Evolutionary conservation across 306 rosid genomes (phyloP).

Genomic region (Cyamopsis tetragonoloba): DNA sequence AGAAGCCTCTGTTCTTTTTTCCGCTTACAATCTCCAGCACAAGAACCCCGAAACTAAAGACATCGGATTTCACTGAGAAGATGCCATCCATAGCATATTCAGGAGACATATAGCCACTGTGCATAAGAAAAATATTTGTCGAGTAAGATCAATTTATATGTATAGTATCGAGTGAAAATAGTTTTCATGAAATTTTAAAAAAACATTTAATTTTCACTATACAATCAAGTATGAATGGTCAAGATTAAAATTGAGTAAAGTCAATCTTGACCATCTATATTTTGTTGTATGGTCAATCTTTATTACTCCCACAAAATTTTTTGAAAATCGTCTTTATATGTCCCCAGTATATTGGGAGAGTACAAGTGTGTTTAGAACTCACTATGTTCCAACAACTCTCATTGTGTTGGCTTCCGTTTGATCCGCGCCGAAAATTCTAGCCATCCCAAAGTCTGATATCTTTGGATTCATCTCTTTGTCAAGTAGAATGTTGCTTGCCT

Average conservation of each 20-base stretch:
- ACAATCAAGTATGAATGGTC: too few relatives aligned
- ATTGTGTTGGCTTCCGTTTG: slow-evolving; percentile 70
- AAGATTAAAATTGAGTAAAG: too few relatives aligned
- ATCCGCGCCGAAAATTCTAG: slow-evolving; percentile 60
- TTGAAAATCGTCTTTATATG: too few relatives aligned
- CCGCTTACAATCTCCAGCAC: slow-evolving; percentile 67
- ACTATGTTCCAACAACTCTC: slow-evolving; percentile 85
- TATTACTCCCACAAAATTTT: too few relatives aligned
- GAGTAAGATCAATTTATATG: too few relatives aligned
- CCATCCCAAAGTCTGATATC: slow-evolving; percentile 87
- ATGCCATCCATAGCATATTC: slow-evolving; percentile 81
- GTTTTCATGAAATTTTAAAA: too few relatives aligned
- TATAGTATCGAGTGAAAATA: too few relatives aligned
- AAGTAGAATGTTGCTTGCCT: slow-evolving; percentile 72
- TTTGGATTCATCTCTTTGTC: slow-evolving; percentile 65
- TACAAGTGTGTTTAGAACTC: slow-evolving; percentile 28
- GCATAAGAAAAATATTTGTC: neutral
- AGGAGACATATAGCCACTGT: slow-evolving; percentile 79
- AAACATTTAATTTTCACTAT: too few relatives aligned
- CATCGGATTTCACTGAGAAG: slow-evolving; percentile 71
- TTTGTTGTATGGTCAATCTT: too few relatives aligned
- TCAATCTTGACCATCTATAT: too few relatives aligned
- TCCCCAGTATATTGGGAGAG: too few relatives aligned
- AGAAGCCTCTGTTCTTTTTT: slow-evolving; percentile 68
- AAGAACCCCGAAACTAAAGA: slow-evolving; percentile 74